Evolutionary conservation across 23 red algal species (phyloP).

Genomic region (Agarophyton chilense): DNA sequence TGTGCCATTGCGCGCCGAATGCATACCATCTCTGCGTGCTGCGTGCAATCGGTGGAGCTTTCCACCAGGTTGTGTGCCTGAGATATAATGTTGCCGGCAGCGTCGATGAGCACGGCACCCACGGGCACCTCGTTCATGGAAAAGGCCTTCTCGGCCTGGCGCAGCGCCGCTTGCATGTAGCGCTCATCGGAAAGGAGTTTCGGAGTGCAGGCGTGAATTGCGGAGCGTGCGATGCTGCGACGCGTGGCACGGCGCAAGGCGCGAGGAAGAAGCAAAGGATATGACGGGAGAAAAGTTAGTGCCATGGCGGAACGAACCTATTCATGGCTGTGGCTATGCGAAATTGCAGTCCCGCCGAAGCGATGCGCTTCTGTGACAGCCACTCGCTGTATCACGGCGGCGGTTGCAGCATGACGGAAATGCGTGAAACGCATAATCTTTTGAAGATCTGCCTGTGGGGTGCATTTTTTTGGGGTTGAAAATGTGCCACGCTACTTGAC

Average conservation of each 20-base stretch:
- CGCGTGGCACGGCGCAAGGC: background rate
- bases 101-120: conserved; percentile 78
- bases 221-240: background rate
- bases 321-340: background rate
- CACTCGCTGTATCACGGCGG: background rate
- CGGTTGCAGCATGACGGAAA: too few relatives aligned
- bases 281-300: background rate
- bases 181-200: conserved; percentile 40
- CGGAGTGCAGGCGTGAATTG: background rate
- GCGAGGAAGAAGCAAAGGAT: background rate
- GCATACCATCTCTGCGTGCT: conserved; percentile 94
- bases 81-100: conserved; percentile 52
- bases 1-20: conserved; percentile 49
- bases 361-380: background rate
- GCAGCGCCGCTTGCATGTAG: conserved; percentile 85
- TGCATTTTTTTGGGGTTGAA: background rate
- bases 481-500: background rate
- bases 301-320: conserved; percentile 7
- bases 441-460: background rate
- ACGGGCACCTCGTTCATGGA: conserved; percentile 86
- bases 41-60: conserved; percentile 58
- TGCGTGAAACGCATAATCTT: too few relatives aligned
- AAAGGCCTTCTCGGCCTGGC: conserved; percentile 56
- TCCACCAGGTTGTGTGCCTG: conserved; percentile 80
- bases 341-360: background rate